These are phyloP conservation scores for Zygosaccharomyces sapae DNA, from an alignment of 1,139 yeast genomes.

Conservation along the genomic window DNA sequence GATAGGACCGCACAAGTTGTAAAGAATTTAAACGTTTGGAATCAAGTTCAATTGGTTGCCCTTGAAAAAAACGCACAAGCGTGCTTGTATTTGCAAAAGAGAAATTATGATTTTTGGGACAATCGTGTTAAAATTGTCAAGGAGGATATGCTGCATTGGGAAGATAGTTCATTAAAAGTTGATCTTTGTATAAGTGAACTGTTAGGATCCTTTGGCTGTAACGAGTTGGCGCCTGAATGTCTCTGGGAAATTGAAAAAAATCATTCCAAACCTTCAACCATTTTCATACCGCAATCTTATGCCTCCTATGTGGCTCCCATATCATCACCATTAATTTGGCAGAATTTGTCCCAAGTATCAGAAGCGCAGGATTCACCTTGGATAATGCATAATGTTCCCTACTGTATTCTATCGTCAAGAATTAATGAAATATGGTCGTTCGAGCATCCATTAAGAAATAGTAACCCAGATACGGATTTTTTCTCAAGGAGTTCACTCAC, in stretches of 20 bases:
- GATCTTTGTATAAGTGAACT: slow-evolving; percentile 74
- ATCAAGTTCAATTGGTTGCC: slow-evolving; percentile 44
- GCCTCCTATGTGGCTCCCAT: slow-evolving; percentile 63
- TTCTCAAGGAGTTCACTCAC: slow-evolving; percentile 20
- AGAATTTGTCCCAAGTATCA: slow-evolving; percentile 31
- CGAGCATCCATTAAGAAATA: slow-evolving; percentile 41
- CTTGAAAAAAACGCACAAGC: slow-evolving; percentile 74
- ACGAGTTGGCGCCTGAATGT: slow-evolving; percentile 85
- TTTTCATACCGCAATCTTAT: slow-evolving; percentile 63
- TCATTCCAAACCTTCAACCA: slow-evolving; percentile 34
- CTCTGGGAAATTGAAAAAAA: slow-evolving; percentile 38
- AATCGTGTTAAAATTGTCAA: slow-evolving; percentile 46
- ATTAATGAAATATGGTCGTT: slow-evolving; percentile 52
- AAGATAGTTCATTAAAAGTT: slow-evolving; percentile 37
- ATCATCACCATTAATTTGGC: slow-evolving; percentile 49
- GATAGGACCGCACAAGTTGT: slow-evolving; percentile 49
- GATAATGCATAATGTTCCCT: slow-evolving; percentile 54
- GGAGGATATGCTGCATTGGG: slow-evolving; percentile 55
- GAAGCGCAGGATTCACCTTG: slow-evolving; percentile 49
- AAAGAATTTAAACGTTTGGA: slow-evolving; percentile 28
- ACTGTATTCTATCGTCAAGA: slow-evolving; percentile 43
- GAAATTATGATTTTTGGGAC: slow-evolving; percentile 46
- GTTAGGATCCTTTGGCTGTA: slow-evolving; percentile 87
- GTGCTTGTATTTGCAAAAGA: slow-evolving; percentile 42
- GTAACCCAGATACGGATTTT: slow-evolving; percentile 10